phyloP scores from a whole-genome alignment of 768 basidiomycete genomes.

The Suillus paluster region DNA sequence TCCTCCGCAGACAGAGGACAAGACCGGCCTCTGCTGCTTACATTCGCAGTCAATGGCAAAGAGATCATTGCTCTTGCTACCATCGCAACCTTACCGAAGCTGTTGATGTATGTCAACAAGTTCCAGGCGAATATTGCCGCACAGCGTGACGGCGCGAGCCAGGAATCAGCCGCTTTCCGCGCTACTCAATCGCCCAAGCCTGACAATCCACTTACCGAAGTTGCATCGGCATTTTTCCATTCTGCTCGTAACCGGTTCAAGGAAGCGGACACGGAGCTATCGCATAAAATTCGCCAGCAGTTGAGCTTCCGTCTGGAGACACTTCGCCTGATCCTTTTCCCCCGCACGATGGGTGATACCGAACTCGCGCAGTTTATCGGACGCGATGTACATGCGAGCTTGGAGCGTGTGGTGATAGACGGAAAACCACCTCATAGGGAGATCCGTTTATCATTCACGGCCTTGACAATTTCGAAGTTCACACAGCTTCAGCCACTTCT shows the following conservation, averaged over 20 bases:
- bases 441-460: constrained; percentile 72
- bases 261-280: constrained; percentile 63
- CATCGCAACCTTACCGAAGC: constrained; percentile 76
- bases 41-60: constrained; percentile 76
- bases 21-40: constrained; percentile 63
- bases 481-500: constrained; percentile 61
- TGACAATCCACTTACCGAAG: constrained; percentile 80
- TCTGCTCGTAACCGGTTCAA: constrained; percentile 74
- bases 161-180: constrained; percentile 79
- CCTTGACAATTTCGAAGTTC: constrained; percentile 77
- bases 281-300: constrained; percentile 69
- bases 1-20: constrained; percentile 43
- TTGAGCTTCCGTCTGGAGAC: constrained; percentile 71
- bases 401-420: constrained; percentile 65
- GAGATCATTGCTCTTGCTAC: constrained; percentile 70
- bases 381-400: constrained; percentile 66
- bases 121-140: constrained; percentile 73
- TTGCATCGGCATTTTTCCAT: constrained; percentile 83
- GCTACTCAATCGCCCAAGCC: constrained; percentile 73
- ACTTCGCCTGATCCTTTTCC: constrained; percentile 76
- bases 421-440: constrained; percentile 59
- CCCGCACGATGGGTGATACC: constrained; percentile 75
- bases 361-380: constrained; percentile 81
- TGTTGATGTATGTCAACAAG: constrained; percentile 74
- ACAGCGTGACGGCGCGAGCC: constrained; percentile 76